A percentile compares a stretch with the other conserved stretches of the same genome.
Evolutionary conservation across 1,284 basidiomycete genomes (phyloP).

Genomic region (Takashimella koratensis): DNA sequence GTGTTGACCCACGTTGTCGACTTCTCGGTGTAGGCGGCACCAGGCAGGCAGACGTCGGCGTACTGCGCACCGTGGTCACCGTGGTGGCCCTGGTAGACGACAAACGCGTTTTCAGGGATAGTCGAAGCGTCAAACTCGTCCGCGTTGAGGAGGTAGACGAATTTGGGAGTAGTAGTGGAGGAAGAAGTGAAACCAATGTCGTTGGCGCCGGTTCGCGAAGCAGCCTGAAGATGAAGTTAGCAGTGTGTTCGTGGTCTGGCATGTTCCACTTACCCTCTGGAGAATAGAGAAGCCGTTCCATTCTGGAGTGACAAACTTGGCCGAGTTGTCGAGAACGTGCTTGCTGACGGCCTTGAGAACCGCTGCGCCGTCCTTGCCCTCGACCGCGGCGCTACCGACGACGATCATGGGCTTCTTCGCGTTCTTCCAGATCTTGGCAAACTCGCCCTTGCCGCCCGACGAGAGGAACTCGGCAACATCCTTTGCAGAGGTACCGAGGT

Average conservation of each 20-base stretch:
- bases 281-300: slow-evolving; percentile 96
- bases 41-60: slow-evolving; percentile 93
- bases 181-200: slow-evolving; percentile 88
- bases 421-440: slow-evolving; percentile 80
- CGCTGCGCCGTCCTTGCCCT: slow-evolving; percentile 80
- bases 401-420: slow-evolving; percentile 95
- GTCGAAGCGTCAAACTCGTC: slow-evolving; percentile 86
- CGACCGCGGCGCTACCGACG: slow-evolving; percentile 79
- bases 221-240: slow-evolving; percentile 54
- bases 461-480: slow-evolving; percentile 75
- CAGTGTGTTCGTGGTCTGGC: neutral
- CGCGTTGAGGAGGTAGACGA: slow-evolving; percentile 94
- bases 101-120: slow-evolving; percentile 93
- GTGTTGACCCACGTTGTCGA: slow-evolving; percentile 93
- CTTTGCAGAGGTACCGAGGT: slow-evolving; percentile 75
- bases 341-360: slow-evolving; percentile 75
- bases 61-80: slow-evolving; percentile 95
- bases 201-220: slow-evolving; percentile 91
- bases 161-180: slow-evolving; percentile 77
- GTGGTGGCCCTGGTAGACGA: slow-evolving; percentile 99
- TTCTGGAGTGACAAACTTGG: slow-evolving; percentile 72
- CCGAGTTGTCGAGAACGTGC: slow-evolving; percentile 75
- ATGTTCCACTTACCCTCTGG: slow-evolving; percentile 68
- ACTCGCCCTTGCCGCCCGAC: slow-evolving; percentile 61
- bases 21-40: slow-evolving; percentile 95